Evolutionary conservation across 2,329 filamentous ascomycete species (phyloP).

Genomic region (Davidsoniella virescens): DNA sequence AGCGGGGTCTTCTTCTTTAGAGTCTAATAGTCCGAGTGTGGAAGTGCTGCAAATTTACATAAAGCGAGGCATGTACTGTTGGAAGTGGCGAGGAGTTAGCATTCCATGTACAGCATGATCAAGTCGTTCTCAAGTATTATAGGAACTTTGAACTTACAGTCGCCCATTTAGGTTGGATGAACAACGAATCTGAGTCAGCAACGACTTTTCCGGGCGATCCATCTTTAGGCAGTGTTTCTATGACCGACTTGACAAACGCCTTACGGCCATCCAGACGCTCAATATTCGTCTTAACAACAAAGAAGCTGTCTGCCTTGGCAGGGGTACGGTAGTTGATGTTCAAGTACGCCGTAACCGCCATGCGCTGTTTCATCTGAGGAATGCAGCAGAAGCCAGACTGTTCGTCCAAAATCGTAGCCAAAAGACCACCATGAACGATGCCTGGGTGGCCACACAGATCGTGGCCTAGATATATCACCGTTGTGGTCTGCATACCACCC

Average conservation of each 20-base stretch:
- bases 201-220: conserved; percentile 50
- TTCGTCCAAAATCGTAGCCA: conserved; percentile 85
- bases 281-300: conserved; percentile 66
- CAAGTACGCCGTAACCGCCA: conserved; percentile 74
- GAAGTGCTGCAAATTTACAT: neutral
- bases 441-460: conserved; percentile 80
- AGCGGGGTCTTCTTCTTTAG: too few species aligned
- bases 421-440: conserved; percentile 75
- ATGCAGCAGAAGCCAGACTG: conserved; percentile 80
- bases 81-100: conserved; percentile 3
- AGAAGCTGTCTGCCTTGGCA: conserved; percentile 55
- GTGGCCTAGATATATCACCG: conserved; percentile 53
- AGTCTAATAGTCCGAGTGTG: too few species aligned
- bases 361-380: conserved; percentile 68
- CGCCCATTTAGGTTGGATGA: conserved; percentile 75
- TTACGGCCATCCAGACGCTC: conserved; percentile 81
- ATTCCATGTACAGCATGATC: neutral
- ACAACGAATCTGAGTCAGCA: conserved; percentile 72
- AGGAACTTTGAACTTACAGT: conserved; percentile 36
- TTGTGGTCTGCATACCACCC: conserved; percentile 51
- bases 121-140: neutral
- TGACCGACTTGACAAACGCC: conserved; percentile 78
- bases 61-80: conserved; percentile 15
- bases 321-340: conserved; percentile 72
- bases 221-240: conserved; percentile 56